Evolutionary conservation across 1,139 yeast genomes (phyloP), one percentile per base, ranked within the genome.

Genomic region (Taphrina pruni): DNA sequence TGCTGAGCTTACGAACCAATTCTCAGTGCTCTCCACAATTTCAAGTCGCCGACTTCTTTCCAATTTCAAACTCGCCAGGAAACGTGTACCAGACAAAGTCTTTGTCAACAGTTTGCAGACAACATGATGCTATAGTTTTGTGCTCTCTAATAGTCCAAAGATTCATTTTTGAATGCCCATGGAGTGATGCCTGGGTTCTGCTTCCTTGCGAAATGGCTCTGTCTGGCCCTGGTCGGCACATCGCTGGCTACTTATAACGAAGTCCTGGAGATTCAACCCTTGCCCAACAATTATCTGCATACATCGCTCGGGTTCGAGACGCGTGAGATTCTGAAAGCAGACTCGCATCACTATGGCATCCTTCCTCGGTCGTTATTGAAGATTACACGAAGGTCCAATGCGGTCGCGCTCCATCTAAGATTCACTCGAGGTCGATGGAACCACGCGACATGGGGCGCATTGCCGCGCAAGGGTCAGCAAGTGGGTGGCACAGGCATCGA

Each of bases 351-450:
- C 75, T 91, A 89, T 77, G 85, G 86, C 2, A 83, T 86, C 41
- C 92, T 94, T 74, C 97, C 99, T 0, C 84, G 90, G 71, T 82
- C 93, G 0, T 79, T 95, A 20, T 94, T 93, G 1, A 96, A 96
- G 50, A 83, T 94, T 6, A 76, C 95, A 35, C 87, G 85, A 57
- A 79, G 84, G 14, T 84, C 96, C 1, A 83, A 84, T 71, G 85
- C 96, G 0, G 81, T 89, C 69, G 94, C 90, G 74, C 81, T 95
- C 65, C 97, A 90, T 77, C 80, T 94, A 71, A 80, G 97, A 65
- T 93, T 95, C 77, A 86, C 96, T 0, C 96, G 91, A 77, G 99
- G 99, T 0, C 89, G 94, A 88, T 94, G 97, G 96, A 97, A 94
- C 75, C 82, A 93, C 0, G 90, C 89, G 71, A 80, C 84, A 6